These are phyloP conservation scores for Coemansia sp. DNA, from an alignment of 192 early-diverging fungal species.

Conservation along the genomic window DNA sequence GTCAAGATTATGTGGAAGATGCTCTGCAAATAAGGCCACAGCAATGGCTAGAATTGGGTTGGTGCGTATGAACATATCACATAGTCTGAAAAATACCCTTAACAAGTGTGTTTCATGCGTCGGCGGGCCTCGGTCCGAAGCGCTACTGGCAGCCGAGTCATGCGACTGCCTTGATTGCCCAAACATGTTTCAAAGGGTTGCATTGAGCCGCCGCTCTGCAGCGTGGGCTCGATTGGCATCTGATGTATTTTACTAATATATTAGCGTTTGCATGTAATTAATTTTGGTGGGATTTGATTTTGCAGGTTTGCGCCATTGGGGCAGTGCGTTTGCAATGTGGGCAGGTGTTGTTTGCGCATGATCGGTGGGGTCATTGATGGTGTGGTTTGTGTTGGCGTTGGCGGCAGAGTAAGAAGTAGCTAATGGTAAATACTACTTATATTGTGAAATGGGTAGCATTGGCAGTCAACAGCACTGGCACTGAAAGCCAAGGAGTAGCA, in stretches of 20 bases:
- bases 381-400: background rate
- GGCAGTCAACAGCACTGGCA: too few species aligned
- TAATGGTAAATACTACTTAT: too few species aligned
- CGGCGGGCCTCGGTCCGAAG: conserved; percentile 31
- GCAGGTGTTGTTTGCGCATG: too few species aligned
- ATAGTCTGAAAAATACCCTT: conserved; percentile 4
- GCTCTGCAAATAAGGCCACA: conserved; percentile 17
- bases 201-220: conserved; percentile 16
- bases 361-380: too few species aligned
- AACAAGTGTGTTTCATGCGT: conserved; percentile 28
- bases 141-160: conserved; percentile 29
- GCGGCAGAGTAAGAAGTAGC: too few species aligned
- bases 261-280: too few species aligned
- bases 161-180: conserved; percentile 41
- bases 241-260: too few species aligned
- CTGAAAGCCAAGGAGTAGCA: too few species aligned
- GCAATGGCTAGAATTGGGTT: conserved; percentile 10
- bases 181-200: conserved; percentile 23
- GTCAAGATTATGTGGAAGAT: conserved; percentile 14
- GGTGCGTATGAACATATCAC: conserved; percentile 6
- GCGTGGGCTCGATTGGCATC: conserved; percentile 12
- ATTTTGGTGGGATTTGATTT: too few species aligned
- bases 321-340: too few species aligned
- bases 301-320: too few species aligned
- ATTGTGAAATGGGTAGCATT: too few species aligned